Evolutionary conservation across 2,329 filamentous ascomycete species (phyloP), one percentile per base, ranked within the genome.

Genomic region (Monosporascus ibericus): DNA sequence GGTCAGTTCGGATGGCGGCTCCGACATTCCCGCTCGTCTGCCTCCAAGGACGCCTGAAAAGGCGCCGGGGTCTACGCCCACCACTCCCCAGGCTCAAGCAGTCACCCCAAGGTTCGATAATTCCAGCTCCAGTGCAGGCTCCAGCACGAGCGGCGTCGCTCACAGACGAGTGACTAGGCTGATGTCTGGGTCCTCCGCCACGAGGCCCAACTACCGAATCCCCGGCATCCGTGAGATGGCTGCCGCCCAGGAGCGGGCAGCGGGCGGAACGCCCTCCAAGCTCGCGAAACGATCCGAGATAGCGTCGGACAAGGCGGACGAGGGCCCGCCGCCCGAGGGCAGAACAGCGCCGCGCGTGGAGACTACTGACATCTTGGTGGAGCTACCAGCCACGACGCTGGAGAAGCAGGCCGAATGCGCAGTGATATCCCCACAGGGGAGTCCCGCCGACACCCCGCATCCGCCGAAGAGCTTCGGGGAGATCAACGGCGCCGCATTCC

Each of bases 381-480:
- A 56, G 48, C 44, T 61, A n/a, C 57, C 57, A n/a, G 17, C 9
- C 11, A 38, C 57, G 38, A 14, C 55, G 15, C 15, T 18, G 20
- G 53, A 56, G 18, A 30, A 57, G 44, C 57, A 44, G 15, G 47
- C 51, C 2, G 50, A 56, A 30, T 57, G 57, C n/a, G 34, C 38
- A 2, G 37, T 37, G 6, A 11, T 56, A 24, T 27, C 37, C 9
- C 24, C 48, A 40, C 24, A 53, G 20, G 7, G 8, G 4, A 18
- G 17, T 11, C 25, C 17, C 18, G 1, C 39, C 18, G n/a, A 30
- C 15, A 15, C 14, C 17, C 20, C 47, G 14, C 44, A 38, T 15
- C 49, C 38, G 11, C 56, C 51, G 8, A 59, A 54, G 24, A 57
- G 49, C 14, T 58, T 62, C 44, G 49, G 54, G 36, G 55, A 60